phyloP scores from a whole-genome alignment of 345 rosid species.

The Melaleuca quinquenervia region DNA sequence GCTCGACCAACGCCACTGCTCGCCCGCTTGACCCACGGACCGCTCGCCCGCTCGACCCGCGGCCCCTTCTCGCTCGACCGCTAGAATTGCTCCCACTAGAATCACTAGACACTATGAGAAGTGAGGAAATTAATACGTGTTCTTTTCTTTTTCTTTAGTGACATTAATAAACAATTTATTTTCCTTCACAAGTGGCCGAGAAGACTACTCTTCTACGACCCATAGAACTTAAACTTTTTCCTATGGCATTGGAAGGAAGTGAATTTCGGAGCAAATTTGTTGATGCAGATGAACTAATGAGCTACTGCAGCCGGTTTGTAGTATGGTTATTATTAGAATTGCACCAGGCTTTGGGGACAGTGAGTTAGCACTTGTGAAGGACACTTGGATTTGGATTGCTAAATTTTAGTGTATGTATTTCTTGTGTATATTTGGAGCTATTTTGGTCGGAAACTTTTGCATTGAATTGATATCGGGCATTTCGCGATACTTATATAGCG shows the following conservation, averaged over 20 bases:
- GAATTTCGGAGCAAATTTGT: slow-evolving; percentile 91
- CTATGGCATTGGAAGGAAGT: slow-evolving; percentile 86
- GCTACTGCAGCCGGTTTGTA: slow-evolving; percentile 85
- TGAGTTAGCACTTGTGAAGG: too few species aligned
- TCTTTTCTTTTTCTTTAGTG: not conserved
- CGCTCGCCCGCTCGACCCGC: too few species aligned
- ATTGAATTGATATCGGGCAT: too few species aligned
- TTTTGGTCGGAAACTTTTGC: too few species aligned
- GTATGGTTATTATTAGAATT: slow-evolving; percentile 27
- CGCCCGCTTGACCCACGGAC: too few species aligned
- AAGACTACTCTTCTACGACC: slow-evolving; percentile 86
- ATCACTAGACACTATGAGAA: not conserved
- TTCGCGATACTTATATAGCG: too few species aligned
- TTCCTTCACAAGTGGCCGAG: slow-evolving; percentile 57
- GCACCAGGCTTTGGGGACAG: not conserved
- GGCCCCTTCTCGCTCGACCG: too few species aligned
- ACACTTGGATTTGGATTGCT: too few species aligned
- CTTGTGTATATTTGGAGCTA: too few species aligned
- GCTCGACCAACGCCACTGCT: too few species aligned
- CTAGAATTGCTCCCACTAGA: too few species aligned
- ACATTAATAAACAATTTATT: not conserved
- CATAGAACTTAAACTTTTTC: slow-evolving; percentile 80
- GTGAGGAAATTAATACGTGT: not conserved
- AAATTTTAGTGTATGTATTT: too few species aligned
- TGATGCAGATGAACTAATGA: slow-evolving; percentile 81